Percentiles rank a stretch among this genome's conserved stretches.
These are phyloP conservation scores for Aspergillus sclerotioniger DNA, from an alignment of 495 filamentous ascomycete genomes.

Conservation along the genomic window DNA sequence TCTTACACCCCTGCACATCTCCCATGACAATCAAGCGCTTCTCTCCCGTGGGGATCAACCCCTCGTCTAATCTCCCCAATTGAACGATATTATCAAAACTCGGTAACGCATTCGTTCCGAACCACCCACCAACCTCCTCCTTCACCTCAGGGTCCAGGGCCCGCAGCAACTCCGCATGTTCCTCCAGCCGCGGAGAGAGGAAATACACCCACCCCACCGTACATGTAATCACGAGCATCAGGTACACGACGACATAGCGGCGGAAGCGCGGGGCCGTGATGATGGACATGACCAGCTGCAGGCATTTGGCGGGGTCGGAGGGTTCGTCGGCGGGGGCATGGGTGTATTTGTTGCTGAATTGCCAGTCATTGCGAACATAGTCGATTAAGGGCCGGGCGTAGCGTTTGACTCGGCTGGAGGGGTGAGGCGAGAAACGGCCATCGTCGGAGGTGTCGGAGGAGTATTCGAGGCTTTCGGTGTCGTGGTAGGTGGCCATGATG, in stretches of 20 bases:
- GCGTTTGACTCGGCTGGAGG: slow-evolving; percentile 16
- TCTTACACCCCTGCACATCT: slow-evolving; percentile 84
- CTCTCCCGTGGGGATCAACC: slow-evolving; percentile 1
- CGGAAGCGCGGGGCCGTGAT: slow-evolving; percentile 46
- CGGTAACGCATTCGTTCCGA: slow-evolving; percentile 48
- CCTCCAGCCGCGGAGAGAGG: slow-evolving; percentile 40
- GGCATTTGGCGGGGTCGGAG: slow-evolving; percentile 24
- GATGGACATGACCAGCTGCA: slow-evolving; percentile 33
- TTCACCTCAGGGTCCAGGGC: slow-evolving; percentile 38
- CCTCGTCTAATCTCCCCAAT: slow-evolving; percentile 21
- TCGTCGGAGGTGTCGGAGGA: slow-evolving; percentile 21
- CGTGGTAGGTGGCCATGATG: too few species aligned
- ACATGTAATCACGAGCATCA: slow-evolving; percentile 35
- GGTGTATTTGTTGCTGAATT: slow-evolving; percentile 26
- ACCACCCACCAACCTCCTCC: slow-evolving; percentile 37
- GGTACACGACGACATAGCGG: slow-evolving; percentile 45
- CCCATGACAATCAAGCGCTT: slow-evolving; percentile 70
- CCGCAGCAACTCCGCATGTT: slow-evolving; percentile 32
- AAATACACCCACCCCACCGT: slow-evolving; percentile 42
- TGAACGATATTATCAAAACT: slow-evolving; percentile 49
- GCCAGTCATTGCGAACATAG: slow-evolving; percentile 48
- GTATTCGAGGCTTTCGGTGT: slow-evolving; percentile 15
- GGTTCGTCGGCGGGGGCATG: slow-evolving; percentile 22
- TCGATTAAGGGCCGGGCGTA: slow-evolving; percentile 42
- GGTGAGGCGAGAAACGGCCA: slow-evolving; percentile 6